Conservation (phyloP, 2,329 filamentous ascomycete genomes). For the Aureobasidium sp. region DNA sequence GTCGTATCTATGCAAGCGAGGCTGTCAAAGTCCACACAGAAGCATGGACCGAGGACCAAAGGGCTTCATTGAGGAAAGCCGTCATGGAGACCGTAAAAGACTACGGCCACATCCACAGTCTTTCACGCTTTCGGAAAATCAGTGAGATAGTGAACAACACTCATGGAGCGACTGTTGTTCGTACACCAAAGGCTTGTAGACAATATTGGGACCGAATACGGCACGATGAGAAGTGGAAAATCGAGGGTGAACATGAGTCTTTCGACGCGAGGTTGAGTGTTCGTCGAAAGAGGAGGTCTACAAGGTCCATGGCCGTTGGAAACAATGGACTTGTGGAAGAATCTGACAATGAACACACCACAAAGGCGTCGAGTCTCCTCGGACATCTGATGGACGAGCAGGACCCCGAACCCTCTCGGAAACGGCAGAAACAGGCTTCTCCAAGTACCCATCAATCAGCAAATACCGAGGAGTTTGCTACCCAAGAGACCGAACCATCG, state of each 20-base stretch:
- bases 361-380: not conserved
- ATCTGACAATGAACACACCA: not conserved
- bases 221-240: not conserved
- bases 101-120: not conserved
- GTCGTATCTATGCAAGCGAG: too few relatives aligned
- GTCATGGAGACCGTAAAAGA: not conserved
- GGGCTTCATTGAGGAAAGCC: not conserved
- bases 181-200: not conserved
- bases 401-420: not conserved
- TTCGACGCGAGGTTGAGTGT: not conserved
- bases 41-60: not conserved
- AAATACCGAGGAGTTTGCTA: not conserved
- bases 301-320: not conserved
- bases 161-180: not conserved
- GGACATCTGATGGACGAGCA: not conserved
- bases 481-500: not conserved
- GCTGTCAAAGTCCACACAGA: too few relatives aligned
- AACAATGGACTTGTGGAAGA: not conserved
- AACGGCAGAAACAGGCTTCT: not conserved
- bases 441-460: not conserved
- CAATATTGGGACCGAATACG: not conserved
- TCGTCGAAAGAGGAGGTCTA: not conserved
- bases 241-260: not conserved
- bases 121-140: not conserved
- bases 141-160: not conserved